Evolutionary conservation across 1,139 yeast genomes (phyloP).

Genomic region (Taphrina wiesneri): DNA sequence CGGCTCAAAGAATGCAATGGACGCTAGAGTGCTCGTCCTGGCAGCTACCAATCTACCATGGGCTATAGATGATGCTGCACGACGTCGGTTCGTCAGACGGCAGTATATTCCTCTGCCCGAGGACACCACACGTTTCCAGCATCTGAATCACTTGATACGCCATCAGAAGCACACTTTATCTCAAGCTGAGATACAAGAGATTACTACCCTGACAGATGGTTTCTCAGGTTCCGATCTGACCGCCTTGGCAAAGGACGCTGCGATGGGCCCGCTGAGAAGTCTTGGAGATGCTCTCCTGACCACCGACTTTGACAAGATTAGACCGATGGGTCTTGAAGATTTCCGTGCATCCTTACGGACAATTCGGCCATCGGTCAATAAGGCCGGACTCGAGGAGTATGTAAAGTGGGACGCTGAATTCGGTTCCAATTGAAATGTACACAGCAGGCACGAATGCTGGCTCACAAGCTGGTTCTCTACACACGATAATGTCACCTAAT

Average conservation of each 20-base stretch:
- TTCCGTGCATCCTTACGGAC: slow-evolving; percentile 75
- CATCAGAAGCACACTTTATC: slow-evolving; percentile 70
- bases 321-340: slow-evolving; percentile 76
- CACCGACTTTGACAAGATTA: slow-evolving; percentile 81
- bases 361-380: slow-evolving; percentile 88
- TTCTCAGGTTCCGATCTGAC: slow-evolving; percentile 94
- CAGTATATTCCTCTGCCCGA: slow-evolving; percentile 96
- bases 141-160: slow-evolving; percentile 65
- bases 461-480: not conserved
- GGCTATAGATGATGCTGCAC: slow-evolving; percentile 97
- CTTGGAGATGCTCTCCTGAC: slow-evolving; percentile 82
- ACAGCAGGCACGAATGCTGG: not conserved
- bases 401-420: slow-evolving; percentile 66
- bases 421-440: slow-evolving; percentile 8
- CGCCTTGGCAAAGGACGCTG: slow-evolving; percentile 94
- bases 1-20: slow-evolving; percentile 59
- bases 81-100: slow-evolving; percentile 80
- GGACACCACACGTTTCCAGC: slow-evolving; percentile 72
- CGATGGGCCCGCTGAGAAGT: slow-evolving; percentile 94
- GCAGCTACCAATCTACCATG: slow-evolving; percentile 98
- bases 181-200: slow-evolving; percentile 61
- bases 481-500: slow-evolving; percentile 6
- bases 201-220: slow-evolving; percentile 69
- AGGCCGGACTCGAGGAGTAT: slow-evolving; percentile 72
- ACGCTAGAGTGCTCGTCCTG: slow-evolving; percentile 77